phyloP scores from a whole-genome alignment of 305 asterid species.

The Fraxinus platypoda region DNA sequence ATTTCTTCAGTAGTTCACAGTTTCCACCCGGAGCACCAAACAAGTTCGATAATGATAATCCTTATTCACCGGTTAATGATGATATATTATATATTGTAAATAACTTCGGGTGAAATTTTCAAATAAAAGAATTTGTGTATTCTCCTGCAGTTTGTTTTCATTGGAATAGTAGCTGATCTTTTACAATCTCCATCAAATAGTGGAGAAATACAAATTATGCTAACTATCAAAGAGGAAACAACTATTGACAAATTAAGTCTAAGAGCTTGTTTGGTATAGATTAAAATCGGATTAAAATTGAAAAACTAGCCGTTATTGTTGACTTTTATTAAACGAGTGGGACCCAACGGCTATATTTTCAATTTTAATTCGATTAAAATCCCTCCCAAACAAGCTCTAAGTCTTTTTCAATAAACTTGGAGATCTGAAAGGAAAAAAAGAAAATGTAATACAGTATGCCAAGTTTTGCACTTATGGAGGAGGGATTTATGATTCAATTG shows the following conservation, averaged over 20 bases:
- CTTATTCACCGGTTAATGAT: not conserved
- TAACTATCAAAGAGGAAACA: not conserved
- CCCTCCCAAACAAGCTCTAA: too few species aligned
- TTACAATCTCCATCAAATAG: not conserved
- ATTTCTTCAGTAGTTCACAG: not conserved
- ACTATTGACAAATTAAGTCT: not conserved
- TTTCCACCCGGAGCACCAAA: not conserved
- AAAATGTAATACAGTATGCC: not conserved
- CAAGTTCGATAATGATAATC: not conserved
- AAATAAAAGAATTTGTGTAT: not conserved
- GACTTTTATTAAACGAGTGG: too few species aligned
- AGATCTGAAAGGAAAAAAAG: not conserved
- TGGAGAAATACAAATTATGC: not conserved
- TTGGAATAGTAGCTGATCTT: not conserved
- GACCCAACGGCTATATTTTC: too few species aligned
- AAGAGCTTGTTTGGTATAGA: too few species aligned
- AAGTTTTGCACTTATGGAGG: not conserved
- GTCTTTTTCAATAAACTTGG: not conserved
- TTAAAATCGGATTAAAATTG: too few species aligned
- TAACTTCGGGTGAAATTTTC: not conserved
- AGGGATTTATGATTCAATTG: not conserved
- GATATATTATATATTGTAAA: not conserved
- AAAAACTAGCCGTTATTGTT: too few species aligned
- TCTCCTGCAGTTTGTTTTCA: not conserved
- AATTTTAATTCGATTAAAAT: too few species aligned